Evolutionary conservation across 2,329 filamentous ascomycete genomes (phyloP).

Genomic region (Alternaria sp.): DNA sequence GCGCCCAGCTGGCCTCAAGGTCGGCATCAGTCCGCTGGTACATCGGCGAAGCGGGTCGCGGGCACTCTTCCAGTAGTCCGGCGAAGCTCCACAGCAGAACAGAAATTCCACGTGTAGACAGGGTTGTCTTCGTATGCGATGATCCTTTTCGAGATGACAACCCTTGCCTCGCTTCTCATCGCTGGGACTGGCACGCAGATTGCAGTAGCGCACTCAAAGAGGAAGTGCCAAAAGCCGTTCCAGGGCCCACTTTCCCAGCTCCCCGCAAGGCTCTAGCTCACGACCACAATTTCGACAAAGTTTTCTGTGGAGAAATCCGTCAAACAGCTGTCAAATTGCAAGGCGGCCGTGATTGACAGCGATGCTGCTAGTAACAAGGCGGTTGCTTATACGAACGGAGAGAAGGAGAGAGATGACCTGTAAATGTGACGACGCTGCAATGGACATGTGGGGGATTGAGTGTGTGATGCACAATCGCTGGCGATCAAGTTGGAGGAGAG

Average conservation of each 20-base stretch:
- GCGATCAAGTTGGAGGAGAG: slow-evolving; percentile 6
- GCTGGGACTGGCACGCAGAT: slow-evolving; percentile 48
- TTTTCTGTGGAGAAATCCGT: slow-evolving; percentile 42
- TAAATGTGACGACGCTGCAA: slow-evolving; percentile 5
- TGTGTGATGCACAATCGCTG: slow-evolving; percentile 7
- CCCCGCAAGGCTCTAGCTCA: slow-evolving; percentile 50
- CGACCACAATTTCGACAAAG: slow-evolving; percentile 41
- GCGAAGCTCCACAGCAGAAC: slow-evolving; percentile 32
- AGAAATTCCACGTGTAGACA: slow-evolving; percentile 48
- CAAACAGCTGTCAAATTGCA: slow-evolving; percentile 27
- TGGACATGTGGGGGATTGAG: neutral
- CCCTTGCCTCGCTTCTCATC: slow-evolving; percentile 50
- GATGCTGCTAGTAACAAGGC: slow-evolving; percentile 10
- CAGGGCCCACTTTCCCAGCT: slow-evolving; percentile 47
- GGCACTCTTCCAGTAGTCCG: slow-evolving; percentile 36
- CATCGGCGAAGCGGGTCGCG: slow-evolving; percentile 31
- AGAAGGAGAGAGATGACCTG: slow-evolving; percentile 3
- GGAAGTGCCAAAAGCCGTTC: slow-evolving; percentile 39
- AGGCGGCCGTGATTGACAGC: slow-evolving; percentile 25
- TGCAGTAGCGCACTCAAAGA: slow-evolving; percentile 46
- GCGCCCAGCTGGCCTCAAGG: slow-evolving; percentile 16
- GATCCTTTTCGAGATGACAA: slow-evolving; percentile 35
- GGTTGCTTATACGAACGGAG: slow-evolving; percentile 4
- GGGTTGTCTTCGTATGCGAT: slow-evolving; percentile 43
- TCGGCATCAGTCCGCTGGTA: slow-evolving; percentile 23